phyloP scores from a whole-genome alignment of 768 basidiomycete genomes.

The Daedaleopsis sinensis region DNA sequence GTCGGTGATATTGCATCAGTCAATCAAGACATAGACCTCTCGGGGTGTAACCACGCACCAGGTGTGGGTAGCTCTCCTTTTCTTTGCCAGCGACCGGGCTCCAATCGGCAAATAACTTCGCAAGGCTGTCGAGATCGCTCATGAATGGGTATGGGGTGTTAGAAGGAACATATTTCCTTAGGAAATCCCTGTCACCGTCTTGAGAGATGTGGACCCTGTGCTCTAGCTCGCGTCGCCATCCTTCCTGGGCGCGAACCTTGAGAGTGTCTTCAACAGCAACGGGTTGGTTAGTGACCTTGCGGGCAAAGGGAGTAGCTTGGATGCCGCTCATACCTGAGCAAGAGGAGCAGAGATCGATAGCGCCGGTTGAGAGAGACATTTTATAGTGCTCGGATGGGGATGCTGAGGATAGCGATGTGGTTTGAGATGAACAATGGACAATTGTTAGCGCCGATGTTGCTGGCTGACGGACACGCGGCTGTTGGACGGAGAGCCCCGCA shows the following conservation, averaged over 20 bases:
- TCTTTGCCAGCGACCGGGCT: neutral
- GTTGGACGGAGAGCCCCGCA: no score
- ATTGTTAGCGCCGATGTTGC: neutral
- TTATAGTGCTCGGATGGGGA: neutral
- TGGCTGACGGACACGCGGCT: neutral
- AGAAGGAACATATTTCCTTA: neutral
- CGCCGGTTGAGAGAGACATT: neutral
- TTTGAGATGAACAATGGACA: neutral
- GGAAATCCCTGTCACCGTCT: no score
- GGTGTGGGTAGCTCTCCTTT: neutral
- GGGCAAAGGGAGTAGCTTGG: neutral
- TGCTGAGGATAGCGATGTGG: neutral
- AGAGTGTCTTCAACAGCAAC: neutral
- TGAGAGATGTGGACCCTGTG: neutral
- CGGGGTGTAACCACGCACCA: neutral
- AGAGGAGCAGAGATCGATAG: neutral
- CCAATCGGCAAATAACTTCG: neutral
- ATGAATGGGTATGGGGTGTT: neutral
- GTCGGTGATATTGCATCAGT: neutral
- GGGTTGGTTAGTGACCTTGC: neutral
- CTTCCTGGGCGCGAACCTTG: neutral
- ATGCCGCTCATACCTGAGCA: neutral
- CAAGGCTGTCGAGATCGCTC: neutral
- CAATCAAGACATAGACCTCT: neutral
- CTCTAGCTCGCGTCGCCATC: neutral